These are phyloP conservation scores for Ascodesmis nigricans DNA, from an alignment of 495 filamentous ascomycete species.

Conservation along the genomic window DNA sequence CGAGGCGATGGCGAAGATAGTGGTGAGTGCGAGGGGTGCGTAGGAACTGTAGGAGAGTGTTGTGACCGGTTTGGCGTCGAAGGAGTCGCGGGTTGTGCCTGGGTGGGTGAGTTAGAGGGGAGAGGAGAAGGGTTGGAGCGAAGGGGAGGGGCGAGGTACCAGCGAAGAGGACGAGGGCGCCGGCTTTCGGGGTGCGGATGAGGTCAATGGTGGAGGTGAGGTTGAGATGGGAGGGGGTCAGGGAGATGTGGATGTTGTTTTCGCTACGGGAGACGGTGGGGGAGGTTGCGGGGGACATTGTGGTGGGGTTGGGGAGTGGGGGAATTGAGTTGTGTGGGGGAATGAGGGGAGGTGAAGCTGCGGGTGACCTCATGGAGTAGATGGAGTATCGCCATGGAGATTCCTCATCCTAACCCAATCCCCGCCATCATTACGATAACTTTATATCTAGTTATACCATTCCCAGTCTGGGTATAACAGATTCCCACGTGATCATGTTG, in stretches of 20 bases:
- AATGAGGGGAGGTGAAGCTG: no score
- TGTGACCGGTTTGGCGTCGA: conserved; percentile 48
- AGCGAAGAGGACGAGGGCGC: conserved; percentile 74
- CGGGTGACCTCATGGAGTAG: no score
- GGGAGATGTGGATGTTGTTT: conserved; percentile 5
- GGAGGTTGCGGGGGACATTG: no score
- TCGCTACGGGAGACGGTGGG: neutral
- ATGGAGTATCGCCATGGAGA: no score
- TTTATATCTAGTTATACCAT: no score
- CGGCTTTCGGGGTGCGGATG: conserved; percentile 58
- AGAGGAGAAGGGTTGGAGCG: conserved; percentile 8
- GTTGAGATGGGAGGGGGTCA: conserved; percentile 44
- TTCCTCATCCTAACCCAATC: no score
- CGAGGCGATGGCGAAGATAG: conserved; percentile 46
- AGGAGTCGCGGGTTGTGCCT: conserved; percentile 78
- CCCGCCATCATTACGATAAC: no score
- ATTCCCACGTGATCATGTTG: no score
- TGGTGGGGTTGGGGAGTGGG: no score
- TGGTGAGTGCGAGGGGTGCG: conserved; percentile 47
- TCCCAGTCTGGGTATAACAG: no score
- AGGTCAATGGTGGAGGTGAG: conserved; percentile 35
- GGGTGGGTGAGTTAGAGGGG: neutral
- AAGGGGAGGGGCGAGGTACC: conserved; percentile 26
- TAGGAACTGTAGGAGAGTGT: conserved; percentile 73
- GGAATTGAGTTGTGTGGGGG: no score